Evolutionary conservation across 1,284 basidiomycete species (phyloP).

Genomic region (Ustilago vetiveriae): DNA sequence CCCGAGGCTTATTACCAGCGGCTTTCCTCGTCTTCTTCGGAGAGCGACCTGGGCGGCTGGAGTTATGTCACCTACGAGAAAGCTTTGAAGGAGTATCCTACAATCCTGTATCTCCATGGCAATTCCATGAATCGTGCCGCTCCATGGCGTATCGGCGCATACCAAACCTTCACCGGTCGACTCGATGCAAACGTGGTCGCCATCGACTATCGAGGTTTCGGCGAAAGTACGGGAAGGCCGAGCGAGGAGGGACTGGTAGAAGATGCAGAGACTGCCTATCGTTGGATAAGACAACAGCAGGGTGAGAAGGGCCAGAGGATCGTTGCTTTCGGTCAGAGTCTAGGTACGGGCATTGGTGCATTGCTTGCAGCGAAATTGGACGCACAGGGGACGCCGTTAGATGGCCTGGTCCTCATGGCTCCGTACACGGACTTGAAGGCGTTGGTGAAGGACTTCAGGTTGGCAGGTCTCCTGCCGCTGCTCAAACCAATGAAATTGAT

Average conservation of each 20-base stretch:
- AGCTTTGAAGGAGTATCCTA: slow-evolving; percentile 46
- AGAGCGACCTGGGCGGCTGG: slow-evolving; percentile 49
- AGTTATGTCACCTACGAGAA: slow-evolving; percentile 25
- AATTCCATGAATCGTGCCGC: slow-evolving; percentile 83
- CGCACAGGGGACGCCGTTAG: slow-evolving; percentile 66
- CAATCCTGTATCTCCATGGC: slow-evolving; percentile 77
- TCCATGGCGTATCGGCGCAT: slow-evolving; percentile 74
- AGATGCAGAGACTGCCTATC: slow-evolving; percentile 83
- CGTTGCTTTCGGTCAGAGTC: slow-evolving; percentile 80
- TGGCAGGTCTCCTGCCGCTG: slow-evolving; percentile 73
- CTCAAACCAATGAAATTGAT: slow-evolving; percentile 79
- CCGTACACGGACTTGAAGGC: slow-evolving; percentile 78
- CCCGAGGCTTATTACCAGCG: slow-evolving; percentile 74
- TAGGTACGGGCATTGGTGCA: slow-evolving; percentile 81
- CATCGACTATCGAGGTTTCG: slow-evolving; percentile 92
- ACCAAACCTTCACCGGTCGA: slow-evolving; percentile 74
- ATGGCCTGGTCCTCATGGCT: slow-evolving; percentile 78
- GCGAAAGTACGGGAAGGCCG: slow-evolving; percentile 81
- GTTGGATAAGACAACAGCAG: slow-evolving; percentile 73
- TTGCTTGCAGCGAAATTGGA: slow-evolving; percentile 71
- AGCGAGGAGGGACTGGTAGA: slow-evolving; percentile 77
- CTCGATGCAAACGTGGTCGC: slow-evolving; percentile 80
- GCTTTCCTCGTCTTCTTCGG: slow-evolving; percentile 18
- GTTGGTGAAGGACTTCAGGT: slow-evolving; percentile 76
- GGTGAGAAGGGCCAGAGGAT: slow-evolving; percentile 69